phyloP scores from a whole-genome alignment of 345 rosid species.

The Gossypium arboreum region DNA sequence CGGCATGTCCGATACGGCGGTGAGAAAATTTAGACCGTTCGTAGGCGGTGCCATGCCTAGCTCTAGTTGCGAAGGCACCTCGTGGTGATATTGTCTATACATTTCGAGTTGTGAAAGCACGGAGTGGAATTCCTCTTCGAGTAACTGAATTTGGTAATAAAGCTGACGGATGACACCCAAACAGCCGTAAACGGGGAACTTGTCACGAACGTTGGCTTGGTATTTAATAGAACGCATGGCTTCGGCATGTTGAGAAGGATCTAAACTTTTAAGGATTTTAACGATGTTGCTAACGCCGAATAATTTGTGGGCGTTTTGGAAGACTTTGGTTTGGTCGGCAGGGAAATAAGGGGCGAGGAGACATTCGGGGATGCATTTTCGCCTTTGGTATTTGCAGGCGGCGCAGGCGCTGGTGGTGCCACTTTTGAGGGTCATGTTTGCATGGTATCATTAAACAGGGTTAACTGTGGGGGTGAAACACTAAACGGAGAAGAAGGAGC shows the following conservation, averaged over 20 bases:
- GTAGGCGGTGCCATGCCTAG: constrained; percentile 70
- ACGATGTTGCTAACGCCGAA: constrained; percentile 75
- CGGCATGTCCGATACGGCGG: constrained; percentile 23
- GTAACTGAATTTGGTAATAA: constrained; percentile 38
- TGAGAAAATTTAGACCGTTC: constrained; percentile 31
- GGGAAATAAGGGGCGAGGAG: constrained; percentile 82
- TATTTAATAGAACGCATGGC: constrained; percentile 86
- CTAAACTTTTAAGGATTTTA: constrained; percentile 51
- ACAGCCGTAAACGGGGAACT: constrained; percentile 79
- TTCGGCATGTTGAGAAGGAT: constrained; percentile 41
- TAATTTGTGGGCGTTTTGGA: constrained; percentile 69
- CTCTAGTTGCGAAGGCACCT: constrained; percentile 59
- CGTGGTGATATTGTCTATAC: constrained; percentile 40
- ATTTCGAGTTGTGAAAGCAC: constrained; percentile 61
- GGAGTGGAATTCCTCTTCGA: constrained; percentile 57
- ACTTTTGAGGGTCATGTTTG: constrained; percentile 33
- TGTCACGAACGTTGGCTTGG: constrained; percentile 65
- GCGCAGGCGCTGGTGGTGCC: constrained; percentile 93
- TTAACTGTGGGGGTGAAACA: neutral
- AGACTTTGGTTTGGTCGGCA: constrained; percentile 64
- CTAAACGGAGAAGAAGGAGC: neutral
- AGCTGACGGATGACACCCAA: constrained; percentile 51
- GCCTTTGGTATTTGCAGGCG: constrained; percentile 83
- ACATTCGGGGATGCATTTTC: constrained; percentile 68
- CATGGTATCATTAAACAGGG: neutral